A percentile compares a stretch with the other conserved stretches of the same genome.
Conservation (phyloP, 2,329 filamentous ascomycete genomes). For the Pseudogymnoascus sp. region DNA sequence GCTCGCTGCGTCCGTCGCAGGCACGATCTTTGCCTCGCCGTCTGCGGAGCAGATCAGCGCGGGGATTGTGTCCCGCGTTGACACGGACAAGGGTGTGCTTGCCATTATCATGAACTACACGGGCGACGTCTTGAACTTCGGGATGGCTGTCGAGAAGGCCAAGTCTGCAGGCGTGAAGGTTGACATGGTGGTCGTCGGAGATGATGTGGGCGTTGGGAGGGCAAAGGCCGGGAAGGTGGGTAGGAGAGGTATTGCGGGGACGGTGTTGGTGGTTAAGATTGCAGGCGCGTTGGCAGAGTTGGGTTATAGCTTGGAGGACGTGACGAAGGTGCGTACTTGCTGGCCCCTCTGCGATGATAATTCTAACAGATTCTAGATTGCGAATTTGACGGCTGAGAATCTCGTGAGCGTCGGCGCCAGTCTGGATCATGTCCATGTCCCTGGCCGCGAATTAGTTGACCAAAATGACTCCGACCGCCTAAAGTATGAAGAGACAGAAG, state of each 20-base stretch:
- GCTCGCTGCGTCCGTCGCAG: slow-evolving; percentile 72
- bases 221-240: slow-evolving; percentile 83
- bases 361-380: slow-evolving; percentile 28
- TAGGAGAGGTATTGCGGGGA: slow-evolving; percentile 80
- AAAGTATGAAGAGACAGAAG: slow-evolving; percentile 47
- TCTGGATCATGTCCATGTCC: slow-evolving; percentile 86
- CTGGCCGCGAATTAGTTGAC: slow-evolving; percentile 55
- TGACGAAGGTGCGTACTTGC: slow-evolving; percentile 45
- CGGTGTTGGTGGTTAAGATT: slow-evolving; percentile 86
- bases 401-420: slow-evolving; percentile 79
- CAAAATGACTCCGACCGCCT: slow-evolving; percentile 47
- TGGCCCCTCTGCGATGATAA: too few relatives aligned
- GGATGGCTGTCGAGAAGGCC: slow-evolving; percentile 87
- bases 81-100: slow-evolving; percentile 63
- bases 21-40: slow-evolving; percentile 78
- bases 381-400: slow-evolving; percentile 63
- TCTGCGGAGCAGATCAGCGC: slow-evolving; percentile 73
- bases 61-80: slow-evolving; percentile 65
- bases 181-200: slow-evolving; percentile 85
- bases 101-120: slow-evolving; percentile 97
- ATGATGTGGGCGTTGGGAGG: slow-evolving; percentile 84
- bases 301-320: slow-evolving; percentile 59
- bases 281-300: slow-evolving; percentile 70
- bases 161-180: slow-evolving; percentile 66
- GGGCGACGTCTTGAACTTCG: slow-evolving; percentile 83